Percentiles rank a stretch among this genome's conserved stretches.
Conservation (phyloP, 805 yeast genomes). For the Myxozyma geophila region DNA sequence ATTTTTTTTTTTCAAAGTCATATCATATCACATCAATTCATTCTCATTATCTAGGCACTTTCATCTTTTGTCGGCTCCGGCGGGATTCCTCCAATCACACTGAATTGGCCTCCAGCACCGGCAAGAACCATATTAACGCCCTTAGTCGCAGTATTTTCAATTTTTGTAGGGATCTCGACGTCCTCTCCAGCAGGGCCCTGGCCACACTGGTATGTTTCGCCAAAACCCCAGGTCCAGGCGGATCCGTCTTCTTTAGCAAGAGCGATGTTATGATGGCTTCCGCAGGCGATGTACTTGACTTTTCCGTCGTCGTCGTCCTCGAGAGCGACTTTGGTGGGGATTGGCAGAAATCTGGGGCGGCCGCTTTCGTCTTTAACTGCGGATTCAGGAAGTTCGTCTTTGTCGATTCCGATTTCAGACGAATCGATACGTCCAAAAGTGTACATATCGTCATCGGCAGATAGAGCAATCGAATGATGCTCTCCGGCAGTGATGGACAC, state of each 20-base stretch:
- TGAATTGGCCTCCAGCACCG: conserved; percentile 98
- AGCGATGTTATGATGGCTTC: conserved; percentile 92
- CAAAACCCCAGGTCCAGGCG: conserved; percentile 96
- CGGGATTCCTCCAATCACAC: conserved; percentile 78
- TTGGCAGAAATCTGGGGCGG: conserved; percentile 76
- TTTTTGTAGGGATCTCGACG: conserved; percentile 83
- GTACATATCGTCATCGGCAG: conserved; percentile 72
- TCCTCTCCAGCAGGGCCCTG: conserved; percentile 88
- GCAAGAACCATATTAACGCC: conserved; percentile 68
- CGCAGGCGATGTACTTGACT: conserved; percentile 63
- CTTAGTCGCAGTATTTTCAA: conserved; percentile 91
- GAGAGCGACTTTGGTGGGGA: conserved; percentile 67
- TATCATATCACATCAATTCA: background rate
- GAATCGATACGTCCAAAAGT: conserved; percentile 92
- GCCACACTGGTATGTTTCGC: conserved; percentile 95
- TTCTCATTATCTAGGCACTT: background rate
- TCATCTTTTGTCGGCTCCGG: conserved; percentile 8
- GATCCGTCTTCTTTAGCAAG: conserved; percentile 75
- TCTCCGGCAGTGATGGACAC: conserved; percentile 85
- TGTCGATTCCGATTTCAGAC: conserved; percentile 85
- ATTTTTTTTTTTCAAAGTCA: background rate
- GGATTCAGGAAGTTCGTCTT: conserved; percentile 66
- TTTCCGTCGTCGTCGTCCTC: conserved; percentile 38
- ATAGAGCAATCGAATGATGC: conserved; percentile 84
- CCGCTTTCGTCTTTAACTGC: conserved; percentile 81